Percentiles rank a stretch among this genome's conserved stretches.
These are phyloP conservation scores for Coemansia sp. DNA, from an alignment of 192 early-diverging fungal genomes.

Conservation along the genomic window DNA sequence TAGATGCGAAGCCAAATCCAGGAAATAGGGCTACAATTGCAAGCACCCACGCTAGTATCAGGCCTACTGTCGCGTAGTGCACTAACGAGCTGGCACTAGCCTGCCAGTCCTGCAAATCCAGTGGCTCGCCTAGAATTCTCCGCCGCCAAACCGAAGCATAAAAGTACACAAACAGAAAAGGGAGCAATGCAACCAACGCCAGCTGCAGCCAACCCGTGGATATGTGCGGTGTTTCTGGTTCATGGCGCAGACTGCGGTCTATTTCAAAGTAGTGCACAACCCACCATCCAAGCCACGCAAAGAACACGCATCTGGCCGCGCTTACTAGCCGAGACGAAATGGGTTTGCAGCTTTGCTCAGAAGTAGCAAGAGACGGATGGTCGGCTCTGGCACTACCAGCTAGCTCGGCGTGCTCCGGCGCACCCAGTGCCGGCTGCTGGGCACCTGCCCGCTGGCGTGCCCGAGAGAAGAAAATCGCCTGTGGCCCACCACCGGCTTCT, in stretches of 20 bases:
- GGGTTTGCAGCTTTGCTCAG: neutral
- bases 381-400: too few species aligned
- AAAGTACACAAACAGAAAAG: slow-evolving; percentile 36
- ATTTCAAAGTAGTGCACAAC: slow-evolving; percentile 39
- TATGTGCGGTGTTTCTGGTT: slow-evolving; percentile 33
- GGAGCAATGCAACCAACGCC: slow-evolving; percentile 16
- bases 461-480: slow-evolving; percentile 25
- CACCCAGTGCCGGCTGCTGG: neutral
- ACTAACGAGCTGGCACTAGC: slow-evolving; percentile 26
- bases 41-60: slow-evolving; percentile 34
- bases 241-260: slow-evolving; percentile 36
- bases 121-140: slow-evolving; percentile 32
- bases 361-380: too few species aligned
- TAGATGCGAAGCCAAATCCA: slow-evolving; percentile 26
- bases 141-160: slow-evolving; percentile 46
- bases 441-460: slow-evolving; percentile 9
- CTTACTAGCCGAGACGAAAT: slow-evolving; percentile 14
- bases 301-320: slow-evolving; percentile 16
- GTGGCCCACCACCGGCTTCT: slow-evolving; percentile 2
- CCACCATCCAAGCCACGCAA: slow-evolving; percentile 24
- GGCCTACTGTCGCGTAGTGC: slow-evolving; percentile 31
- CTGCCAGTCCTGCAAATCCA: slow-evolving; percentile 47
- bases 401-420: neutral
- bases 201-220: slow-evolving; percentile 28
- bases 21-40: slow-evolving; percentile 31